These are phyloP conservation scores for Pichia exigua DNA, from an alignment of 805 yeast species.

Conservation along the genomic window DNA sequence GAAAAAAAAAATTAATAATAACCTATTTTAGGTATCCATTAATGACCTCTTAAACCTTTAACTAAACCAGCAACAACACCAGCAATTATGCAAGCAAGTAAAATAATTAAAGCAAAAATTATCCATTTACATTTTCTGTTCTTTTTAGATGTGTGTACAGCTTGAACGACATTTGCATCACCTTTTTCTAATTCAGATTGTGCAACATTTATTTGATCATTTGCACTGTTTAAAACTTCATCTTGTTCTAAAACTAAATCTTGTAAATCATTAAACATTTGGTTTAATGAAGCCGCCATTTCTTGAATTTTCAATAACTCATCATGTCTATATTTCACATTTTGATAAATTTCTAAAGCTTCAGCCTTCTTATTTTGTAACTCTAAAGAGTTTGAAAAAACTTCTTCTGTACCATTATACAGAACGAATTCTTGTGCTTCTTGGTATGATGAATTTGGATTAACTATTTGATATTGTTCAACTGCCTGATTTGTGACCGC, in stretches of 20 bases:
- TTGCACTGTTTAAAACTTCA: slow-evolving; percentile 68
- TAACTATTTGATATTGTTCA: slow-evolving; percentile 77
- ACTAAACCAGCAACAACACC: slow-evolving; percentile 51
- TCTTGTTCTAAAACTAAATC: slow-evolving; percentile 90
- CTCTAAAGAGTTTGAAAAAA: slow-evolving; percentile 76
- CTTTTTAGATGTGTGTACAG: slow-evolving; percentile 71
- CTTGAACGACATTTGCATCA: slow-evolving; percentile 80
- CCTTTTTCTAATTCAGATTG: slow-evolving; percentile 86
- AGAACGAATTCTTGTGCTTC: slow-evolving; percentile 78
- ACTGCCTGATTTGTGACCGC: slow-evolving; percentile 76
- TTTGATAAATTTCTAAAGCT: slow-evolving; percentile 82
- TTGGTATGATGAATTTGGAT: slow-evolving; percentile 69
- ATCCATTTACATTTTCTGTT: slow-evolving; percentile 84
- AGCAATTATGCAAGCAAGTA: slow-evolving; percentile 34
- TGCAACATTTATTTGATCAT: slow-evolving; percentile 66
- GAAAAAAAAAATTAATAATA: too few relatives aligned
- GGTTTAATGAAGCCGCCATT: slow-evolving; percentile 87
- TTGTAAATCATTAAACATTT: slow-evolving; percentile 89
- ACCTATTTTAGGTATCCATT: not conserved
- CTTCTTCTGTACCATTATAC: slow-evolving; percentile 73
- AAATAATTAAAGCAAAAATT: slow-evolving; percentile 50
- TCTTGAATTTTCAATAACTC: slow-evolving; percentile 85
- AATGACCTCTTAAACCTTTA: slow-evolving; percentile 13
- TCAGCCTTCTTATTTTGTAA: slow-evolving; percentile 60
- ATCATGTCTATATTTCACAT: slow-evolving; percentile 85